A percentile compares a stretch with the other conserved stretches of the same genome.
phyloP scores from a whole-genome alignment of 495 filamentous ascomycete genomes.

The Annulohypoxylon stygium region DNA sequence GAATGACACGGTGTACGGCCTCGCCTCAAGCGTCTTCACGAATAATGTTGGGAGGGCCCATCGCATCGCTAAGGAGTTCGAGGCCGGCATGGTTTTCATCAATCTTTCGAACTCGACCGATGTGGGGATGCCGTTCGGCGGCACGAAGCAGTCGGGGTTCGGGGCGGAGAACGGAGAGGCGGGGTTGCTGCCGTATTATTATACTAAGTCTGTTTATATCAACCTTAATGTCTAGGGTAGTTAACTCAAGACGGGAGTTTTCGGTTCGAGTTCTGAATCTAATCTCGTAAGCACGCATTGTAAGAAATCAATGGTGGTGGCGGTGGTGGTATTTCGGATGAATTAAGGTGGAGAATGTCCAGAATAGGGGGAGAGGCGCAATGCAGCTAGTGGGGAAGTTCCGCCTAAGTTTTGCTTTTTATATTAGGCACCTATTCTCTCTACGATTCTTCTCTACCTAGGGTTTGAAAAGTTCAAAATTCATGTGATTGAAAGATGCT shows the following conservation, averaged over 20 bases:
- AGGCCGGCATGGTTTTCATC: not conserved
- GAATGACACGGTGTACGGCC: not conserved
- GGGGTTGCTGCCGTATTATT: not conserved
- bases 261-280: not conserved
- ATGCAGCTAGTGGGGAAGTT: not conserved
- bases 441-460: no score
- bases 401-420: no score
- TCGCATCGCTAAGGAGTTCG: not conserved
- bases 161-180: slow-evolving; percentile 1
- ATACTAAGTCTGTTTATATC: slow-evolving; percentile 4
- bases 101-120: not conserved
- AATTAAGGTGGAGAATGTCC: not conserved
- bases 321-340: not conserved
- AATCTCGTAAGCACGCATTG: not conserved
- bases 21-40: slow-evolving; percentile 1
- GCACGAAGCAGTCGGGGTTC: slow-evolving; percentile 4
- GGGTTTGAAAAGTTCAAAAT: no score
- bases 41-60: not conserved
- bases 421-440: no score
- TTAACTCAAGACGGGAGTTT: not conserved
- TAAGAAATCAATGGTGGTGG: no score
- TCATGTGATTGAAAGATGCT: no score
- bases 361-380: not conserved
- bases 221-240: not conserved
- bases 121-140: not conserved